A percentile compares a stretch with the other conserved stretches of the same genome.
These are phyloP conservation scores for Penstemon eatonii DNA, from an alignment of 257 asterid species.

Conservation along the genomic window DNA sequence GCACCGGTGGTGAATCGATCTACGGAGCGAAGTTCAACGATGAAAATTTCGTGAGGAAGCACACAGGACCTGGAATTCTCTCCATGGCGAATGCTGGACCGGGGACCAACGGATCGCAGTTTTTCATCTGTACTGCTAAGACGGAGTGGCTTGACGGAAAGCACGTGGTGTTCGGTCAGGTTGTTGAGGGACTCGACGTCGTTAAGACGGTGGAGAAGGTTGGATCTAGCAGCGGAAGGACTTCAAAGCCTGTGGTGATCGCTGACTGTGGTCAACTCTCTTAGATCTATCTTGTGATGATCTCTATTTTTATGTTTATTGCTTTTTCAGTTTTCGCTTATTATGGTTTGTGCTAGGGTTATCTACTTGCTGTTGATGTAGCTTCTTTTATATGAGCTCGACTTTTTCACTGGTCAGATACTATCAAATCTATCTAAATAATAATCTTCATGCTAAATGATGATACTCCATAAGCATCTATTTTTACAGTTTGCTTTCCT, in stretches of 20 bases:
- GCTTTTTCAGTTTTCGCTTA: no score
- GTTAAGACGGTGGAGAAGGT: constrained; percentile 4
- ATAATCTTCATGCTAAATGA: no score
- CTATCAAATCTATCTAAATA: no score
- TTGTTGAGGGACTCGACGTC: constrained; percentile 15
- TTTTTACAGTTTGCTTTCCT: no score
- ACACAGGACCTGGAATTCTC: constrained; percentile 6
- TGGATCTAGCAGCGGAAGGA: constrained; percentile 1
- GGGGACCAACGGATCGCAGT: constrained; percentile 7
- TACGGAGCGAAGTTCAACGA: constrained; percentile 12
- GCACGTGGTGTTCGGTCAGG: constrained; percentile 20
- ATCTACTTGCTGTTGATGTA: no score
- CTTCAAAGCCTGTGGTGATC: constrained; percentile 10
- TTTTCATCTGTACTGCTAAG: background rate
- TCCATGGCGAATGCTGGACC: constrained; percentile 18
- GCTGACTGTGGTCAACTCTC: constrained; percentile 18
- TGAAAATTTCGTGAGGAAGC: constrained; percentile 22
- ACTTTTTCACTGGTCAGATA: no score
- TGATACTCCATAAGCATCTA: no score
- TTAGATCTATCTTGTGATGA: background rate
- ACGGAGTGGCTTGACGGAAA: constrained; percentile 16
- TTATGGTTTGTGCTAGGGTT: no score
- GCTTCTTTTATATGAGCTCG: no score
- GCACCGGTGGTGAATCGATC: constrained; percentile 17
- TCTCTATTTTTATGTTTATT: background rate